phyloP scores from a whole-genome alignment of 306 rosid genomes.

The Rosa persica region DNA sequence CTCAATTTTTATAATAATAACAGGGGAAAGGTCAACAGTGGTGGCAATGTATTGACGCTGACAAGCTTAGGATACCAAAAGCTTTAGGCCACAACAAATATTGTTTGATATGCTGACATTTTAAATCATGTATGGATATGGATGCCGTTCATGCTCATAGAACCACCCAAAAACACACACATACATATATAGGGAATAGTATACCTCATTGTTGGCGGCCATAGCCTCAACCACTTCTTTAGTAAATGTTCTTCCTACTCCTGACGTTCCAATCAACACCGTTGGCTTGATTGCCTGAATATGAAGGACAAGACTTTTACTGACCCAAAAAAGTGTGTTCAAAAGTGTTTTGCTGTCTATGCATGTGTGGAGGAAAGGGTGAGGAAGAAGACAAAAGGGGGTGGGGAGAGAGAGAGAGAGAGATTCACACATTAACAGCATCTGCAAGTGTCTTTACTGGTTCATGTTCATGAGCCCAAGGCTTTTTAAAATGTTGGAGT shows the following conservation, averaged over 20 bases:
- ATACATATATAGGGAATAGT: not conserved
- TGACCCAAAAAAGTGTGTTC: slow-evolving; percentile 10
- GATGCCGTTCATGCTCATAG: not conserved
- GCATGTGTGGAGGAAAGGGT: not conserved
- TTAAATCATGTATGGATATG: not conserved
- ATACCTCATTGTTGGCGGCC: slow-evolving; percentile 79
- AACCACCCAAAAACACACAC: not conserved
- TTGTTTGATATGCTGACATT: not conserved
- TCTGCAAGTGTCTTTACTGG: slow-evolving; percentile 57
- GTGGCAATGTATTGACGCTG: not conserved
- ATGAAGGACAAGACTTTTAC: slow-evolving; percentile 25
- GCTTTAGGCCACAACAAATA: not conserved
- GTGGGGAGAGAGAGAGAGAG: slow-evolving; percentile 24
- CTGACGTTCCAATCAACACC: slow-evolving; percentile 90
- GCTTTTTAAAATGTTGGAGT: slow-evolving; percentile 93
- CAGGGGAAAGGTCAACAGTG: not conserved
- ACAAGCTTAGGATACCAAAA: not conserved
- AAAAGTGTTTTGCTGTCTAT: not conserved
- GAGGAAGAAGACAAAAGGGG: not conserved
- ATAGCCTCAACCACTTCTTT: slow-evolving; percentile 75
- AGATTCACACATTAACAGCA: slow-evolving; percentile 60
- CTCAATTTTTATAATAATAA: not conserved
- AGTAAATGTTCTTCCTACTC: slow-evolving; percentile 74
- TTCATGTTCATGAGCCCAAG: slow-evolving; percentile 94
- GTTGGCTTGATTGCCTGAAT: slow-evolving; percentile 86